phyloP scores from a whole-genome alignment of 768 basidiomycete genomes.

The Hericium rajendrae region DNA sequence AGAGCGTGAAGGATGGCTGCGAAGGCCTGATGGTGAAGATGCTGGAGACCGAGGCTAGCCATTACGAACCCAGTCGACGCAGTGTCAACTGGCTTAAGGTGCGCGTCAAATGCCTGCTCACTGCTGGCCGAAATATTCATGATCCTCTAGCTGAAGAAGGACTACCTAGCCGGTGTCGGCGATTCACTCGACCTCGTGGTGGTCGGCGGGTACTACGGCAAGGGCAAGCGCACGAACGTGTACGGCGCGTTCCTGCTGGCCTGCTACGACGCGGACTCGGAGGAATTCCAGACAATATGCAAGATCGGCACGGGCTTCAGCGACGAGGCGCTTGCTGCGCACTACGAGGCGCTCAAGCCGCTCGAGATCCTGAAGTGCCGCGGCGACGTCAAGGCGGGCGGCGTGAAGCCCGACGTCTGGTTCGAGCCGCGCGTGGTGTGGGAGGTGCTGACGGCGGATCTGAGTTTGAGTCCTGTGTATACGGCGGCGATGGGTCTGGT shows the following conservation, averaged over 20 bases:
- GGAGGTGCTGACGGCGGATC: constrained; percentile 96
- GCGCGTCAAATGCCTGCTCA: constrained; percentile 2
- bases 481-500: constrained; percentile 91
- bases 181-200: constrained; percentile 97
- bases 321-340: constrained; percentile 76
- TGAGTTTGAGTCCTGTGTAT: constrained; percentile 94
- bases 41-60: constrained; percentile 85
- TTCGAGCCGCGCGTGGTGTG: constrained; percentile 96
- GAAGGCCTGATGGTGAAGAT: constrained; percentile 99
- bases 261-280: constrained; percentile 90
- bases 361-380: constrained; percentile 61
- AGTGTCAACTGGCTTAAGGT: constrained; percentile 99
- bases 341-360: constrained; percentile 75
- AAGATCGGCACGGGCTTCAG: constrained; percentile 99
- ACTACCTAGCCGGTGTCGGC: constrained; percentile 92
- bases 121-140: background rate
- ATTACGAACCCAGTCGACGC: constrained; percentile 90
- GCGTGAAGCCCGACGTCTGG: constrained; percentile 95
- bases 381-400: constrained; percentile 81
- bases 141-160: constrained; percentile 80
- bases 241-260: constrained; percentile 98
- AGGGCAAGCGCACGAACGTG: constrained; percentile 94
- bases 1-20: constrained; percentile 96
- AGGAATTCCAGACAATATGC: constrained; percentile 95
- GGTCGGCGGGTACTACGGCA: constrained; percentile 95